A percentile compares a stretch with the other conserved stretches of the same genome.
Evolutionary conservation across 306 rosid genomes (phyloP).

Genomic region (Sindora glabra): DNA sequence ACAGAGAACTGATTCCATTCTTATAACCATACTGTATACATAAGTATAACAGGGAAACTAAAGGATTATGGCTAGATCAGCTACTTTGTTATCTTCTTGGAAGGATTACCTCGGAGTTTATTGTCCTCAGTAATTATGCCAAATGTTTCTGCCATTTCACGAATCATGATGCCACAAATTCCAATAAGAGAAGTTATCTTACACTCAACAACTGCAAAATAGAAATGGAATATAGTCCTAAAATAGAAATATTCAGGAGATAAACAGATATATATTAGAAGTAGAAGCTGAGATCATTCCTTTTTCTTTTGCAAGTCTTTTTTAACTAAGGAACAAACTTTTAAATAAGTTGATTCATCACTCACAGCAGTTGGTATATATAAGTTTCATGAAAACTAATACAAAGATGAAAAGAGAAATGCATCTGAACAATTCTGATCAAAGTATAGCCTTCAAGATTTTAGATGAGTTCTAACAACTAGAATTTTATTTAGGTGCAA

Average conservation of each 20-base stretch:
- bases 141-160: conserved; percentile 80
- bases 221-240: conserved; percentile 6
- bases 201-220: conserved; percentile 64
- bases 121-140: conserved; percentile 65
- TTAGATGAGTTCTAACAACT: background rate
- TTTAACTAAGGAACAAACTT: no score
- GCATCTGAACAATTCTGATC: background rate
- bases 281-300: background rate
- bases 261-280: background rate
- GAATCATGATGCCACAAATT: conserved; percentile 65
- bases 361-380: background rate
- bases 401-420: background rate
- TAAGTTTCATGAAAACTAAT: no score
- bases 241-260: background rate
- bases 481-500: background rate
- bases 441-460: background rate
- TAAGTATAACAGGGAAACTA: background rate
- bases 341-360: background rate
- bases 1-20: no score
- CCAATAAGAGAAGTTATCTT: conserved; percentile 48
- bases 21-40: background rate
- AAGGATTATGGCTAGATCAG: background rate
- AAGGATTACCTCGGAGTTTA: conserved; percentile 49
- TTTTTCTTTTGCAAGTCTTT: no score
- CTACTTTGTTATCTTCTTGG: conserved; percentile 1